Percentiles rank a stretch among this genome's conserved stretches.
These are phyloP conservation scores for Adansonia grandidieri DNA, from an alignment of 441 rosid genomes.

Conservation along the genomic window DNA sequence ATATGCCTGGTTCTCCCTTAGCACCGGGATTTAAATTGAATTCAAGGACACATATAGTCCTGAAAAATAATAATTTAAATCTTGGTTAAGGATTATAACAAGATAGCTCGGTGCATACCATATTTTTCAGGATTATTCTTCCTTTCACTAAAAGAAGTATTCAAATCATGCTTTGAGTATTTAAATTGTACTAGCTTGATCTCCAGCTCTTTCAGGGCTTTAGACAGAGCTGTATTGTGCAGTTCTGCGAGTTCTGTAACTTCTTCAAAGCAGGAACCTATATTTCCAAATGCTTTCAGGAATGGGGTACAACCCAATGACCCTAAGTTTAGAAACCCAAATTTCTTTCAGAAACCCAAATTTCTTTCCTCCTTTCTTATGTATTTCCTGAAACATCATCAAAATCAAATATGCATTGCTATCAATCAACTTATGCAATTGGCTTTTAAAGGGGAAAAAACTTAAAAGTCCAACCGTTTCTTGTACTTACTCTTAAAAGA, in stretches of 20 bases:
- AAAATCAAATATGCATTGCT: neutral
- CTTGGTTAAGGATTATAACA: neutral
- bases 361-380: constrained; percentile 65
- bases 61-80: too few species aligned
- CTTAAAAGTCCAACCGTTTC: too few species aligned
- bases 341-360: too few species aligned
- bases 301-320: constrained; percentile 64
- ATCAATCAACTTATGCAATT: neutral
- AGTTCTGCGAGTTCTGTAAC: constrained; percentile 44
- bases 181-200: constrained; percentile 48
- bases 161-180: constrained; percentile 50
- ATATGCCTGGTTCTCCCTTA: neutral
- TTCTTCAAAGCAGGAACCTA: constrained; percentile 48
- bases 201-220: constrained; percentile 43
- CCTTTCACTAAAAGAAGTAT: constrained; percentile 40
- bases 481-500: too few species aligned
- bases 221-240: constrained; percentile 58
- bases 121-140: constrained; percentile 50
- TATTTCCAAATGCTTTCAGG: constrained; percentile 32
- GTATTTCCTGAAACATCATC: constrained; percentile 47
- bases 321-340: constrained; percentile 56
- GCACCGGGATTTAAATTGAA: neutral
- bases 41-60: too few species aligned
- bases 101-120: constrained; percentile 39
- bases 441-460: neutral